Conservation (phyloP, 345 rosid species). For the Gossypium longicalyx region DNA sequence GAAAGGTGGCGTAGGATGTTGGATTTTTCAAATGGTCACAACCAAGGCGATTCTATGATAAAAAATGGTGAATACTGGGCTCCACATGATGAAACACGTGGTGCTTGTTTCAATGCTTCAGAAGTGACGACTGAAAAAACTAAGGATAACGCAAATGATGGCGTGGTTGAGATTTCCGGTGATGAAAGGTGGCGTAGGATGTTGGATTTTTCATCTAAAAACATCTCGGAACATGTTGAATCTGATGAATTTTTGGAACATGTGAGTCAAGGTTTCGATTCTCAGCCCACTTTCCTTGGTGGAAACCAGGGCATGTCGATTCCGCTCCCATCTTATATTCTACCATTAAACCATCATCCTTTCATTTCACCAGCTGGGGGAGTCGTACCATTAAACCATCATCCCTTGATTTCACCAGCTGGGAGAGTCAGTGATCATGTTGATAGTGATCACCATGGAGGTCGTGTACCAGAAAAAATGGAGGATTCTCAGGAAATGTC, state of each 20-base stretch:
- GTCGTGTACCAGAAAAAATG: not conserved
- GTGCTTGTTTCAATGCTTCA: no score
- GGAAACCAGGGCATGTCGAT: not conserved
- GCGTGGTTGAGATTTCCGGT: not conserved
- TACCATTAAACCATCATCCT: not conserved
- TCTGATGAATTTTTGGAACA: constrained; percentile 7
- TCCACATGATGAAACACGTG: no score
- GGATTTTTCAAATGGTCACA: not conserved
- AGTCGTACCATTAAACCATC: not conserved
- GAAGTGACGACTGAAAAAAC: not conserved
- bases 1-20: constrained; percentile 8
- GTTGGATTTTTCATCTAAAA: not conserved
- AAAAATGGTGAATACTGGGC: not conserved
- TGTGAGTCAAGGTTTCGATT: not conserved
- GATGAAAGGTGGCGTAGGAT: no score
- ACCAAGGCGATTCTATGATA: no score
- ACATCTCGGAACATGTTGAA: not conserved
- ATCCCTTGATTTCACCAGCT: not conserved
- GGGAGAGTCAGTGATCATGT: no score
- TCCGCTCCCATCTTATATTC: not conserved
- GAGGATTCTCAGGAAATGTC: constrained; percentile 13
- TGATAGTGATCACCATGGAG: no score
- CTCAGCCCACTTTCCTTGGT: not conserved
- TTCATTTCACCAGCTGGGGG: no score
- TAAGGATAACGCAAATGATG: not conserved